Evolutionary conservation across 2,329 filamentous ascomycete genomes (phyloP), one percentile per base, ranked within the genome.

Genomic region (Monosporascus sp.): DNA sequence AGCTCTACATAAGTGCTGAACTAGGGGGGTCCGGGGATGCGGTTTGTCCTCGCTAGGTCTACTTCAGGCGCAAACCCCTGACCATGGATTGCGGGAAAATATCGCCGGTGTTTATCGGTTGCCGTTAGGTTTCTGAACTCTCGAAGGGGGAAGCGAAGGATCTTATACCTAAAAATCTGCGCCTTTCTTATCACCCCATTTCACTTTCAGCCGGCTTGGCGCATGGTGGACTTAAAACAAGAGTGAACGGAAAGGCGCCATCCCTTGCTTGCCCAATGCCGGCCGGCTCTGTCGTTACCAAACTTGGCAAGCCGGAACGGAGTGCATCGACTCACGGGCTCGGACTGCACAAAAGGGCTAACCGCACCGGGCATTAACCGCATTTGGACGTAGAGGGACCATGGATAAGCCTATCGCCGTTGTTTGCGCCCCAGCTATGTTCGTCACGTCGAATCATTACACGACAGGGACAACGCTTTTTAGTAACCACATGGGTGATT

Each of bases 121-220:
- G 9, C 11, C 8, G 31, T 35, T 14, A 35, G 31, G 31, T 20
- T 41, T 20, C 9, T 41, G 9, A 18, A 20, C 11, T 41, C 38
- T n/a, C 38, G 17, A 41, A 18, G 38, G 17, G 18, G 2, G 38
- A 24, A 14, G 39, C 6, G 39, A 43, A 43, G 18, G 39, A 9
- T 43, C 43, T 46, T 46, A 46, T 46, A n/a, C 43, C 43, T 1
- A 24, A n/a, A 35, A 31, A 31, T 31, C 24, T 4, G 14, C 24
- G 24, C 43, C 43, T 8, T 25, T 17, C 9, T 8, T 46, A 15
- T 35, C 37, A 46, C 43, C 43, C 38, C 11, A 24, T 51, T 35
- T 53, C 35, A 49, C 48, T 55, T 59, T 58, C 54, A 55, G 52
- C 56, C 58, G 58, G 56, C 58, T 58, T 58, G 58, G 58, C 58